Evolutionary conservation across 2,329 filamentous ascomycete genomes (phyloP).

Genomic region (Graphilbum sp.): DNA sequence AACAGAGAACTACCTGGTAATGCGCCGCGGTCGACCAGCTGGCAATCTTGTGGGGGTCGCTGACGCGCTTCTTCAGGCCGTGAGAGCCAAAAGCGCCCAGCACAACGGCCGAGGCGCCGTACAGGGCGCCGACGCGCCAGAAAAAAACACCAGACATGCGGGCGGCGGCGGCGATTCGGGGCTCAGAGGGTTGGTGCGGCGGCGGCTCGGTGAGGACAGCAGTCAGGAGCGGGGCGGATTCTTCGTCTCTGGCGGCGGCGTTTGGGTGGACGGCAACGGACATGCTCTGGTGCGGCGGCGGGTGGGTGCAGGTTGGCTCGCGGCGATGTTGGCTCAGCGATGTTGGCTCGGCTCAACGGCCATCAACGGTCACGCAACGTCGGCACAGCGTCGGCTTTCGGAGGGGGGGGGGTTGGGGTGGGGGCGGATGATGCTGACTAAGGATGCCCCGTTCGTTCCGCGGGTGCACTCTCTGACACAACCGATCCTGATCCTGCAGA

Average conservation of each 20-base stretch:
- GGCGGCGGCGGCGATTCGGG: too few relatives aligned
- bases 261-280: conserved; percentile 4
- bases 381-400: too few relatives aligned
- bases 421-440: too few relatives aligned
- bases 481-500: too few relatives aligned
- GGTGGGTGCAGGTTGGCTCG: background rate
- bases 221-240: conserved; percentile 7
- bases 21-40: conserved; percentile 51
- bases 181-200: too few relatives aligned
- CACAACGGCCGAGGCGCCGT: conserved; percentile 42
- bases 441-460: too few relatives aligned
- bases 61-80: conserved; percentile 43
- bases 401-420: too few relatives aligned
- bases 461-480: too few relatives aligned
- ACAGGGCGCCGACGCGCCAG: conserved; percentile 46
- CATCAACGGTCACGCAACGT: too few relatives aligned
- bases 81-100: conserved; percentile 54
- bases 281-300: conserved; percentile 1
- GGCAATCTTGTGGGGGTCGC: conserved; percentile 39
- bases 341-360: too few relatives aligned
- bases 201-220: conserved; percentile 3
- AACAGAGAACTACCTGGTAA: conserved; percentile 35
- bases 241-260: conserved; percentile 5
- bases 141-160: conserved; percentile 23
- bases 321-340: background rate